Conservation (phyloP, 2,329 filamentous ascomycete species). For the Aspergillus sp. region DNA sequence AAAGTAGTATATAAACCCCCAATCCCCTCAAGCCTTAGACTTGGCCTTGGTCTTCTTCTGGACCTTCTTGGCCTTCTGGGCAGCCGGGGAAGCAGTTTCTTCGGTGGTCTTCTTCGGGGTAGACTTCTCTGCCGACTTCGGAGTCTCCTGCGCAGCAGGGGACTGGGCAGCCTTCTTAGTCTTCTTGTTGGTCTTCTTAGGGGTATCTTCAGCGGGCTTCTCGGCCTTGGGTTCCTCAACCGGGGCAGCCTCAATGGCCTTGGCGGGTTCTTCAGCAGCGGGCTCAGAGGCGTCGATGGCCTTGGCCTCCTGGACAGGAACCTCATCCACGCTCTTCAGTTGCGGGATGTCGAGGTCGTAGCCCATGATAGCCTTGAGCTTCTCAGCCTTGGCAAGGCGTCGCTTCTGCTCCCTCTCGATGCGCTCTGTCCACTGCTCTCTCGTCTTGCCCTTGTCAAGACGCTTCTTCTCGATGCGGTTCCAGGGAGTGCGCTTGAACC, state of each 20-base stretch:
- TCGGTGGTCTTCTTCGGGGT: constrained; percentile 15
- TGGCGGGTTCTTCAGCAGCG: constrained; percentile 21
- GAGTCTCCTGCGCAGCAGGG: constrained; percentile 24
- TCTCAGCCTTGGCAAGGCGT: constrained; percentile 68
- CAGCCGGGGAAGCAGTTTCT: constrained; percentile 24
- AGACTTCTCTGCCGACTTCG: constrained; percentile 21
- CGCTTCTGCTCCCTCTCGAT: constrained; percentile 72
- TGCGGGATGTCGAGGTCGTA: constrained; percentile 79
- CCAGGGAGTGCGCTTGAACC: constrained; percentile 86
- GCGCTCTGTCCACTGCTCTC: constrained; percentile 76
- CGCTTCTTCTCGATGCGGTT: constrained; percentile 80
- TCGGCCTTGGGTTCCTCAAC: constrained; percentile 24
- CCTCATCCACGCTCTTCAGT: constrained; percentile 65
- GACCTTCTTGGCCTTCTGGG: constrained; percentile 22
- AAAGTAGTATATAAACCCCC: constrained; percentile 1
- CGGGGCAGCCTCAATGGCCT: constrained; percentile 34
- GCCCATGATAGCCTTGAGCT: constrained; percentile 72
- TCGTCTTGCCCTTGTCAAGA: constrained; percentile 71
- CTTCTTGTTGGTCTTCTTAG: constrained; percentile 41
- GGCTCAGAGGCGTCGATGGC: constrained; percentile 37
- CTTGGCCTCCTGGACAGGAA: constrained; percentile 47
- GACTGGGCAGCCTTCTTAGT: constrained; percentile 32
- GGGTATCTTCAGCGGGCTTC: constrained; percentile 30
- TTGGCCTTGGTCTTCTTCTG: constrained; percentile 28
- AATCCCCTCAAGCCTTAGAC: constrained; percentile 28